Base-by-base conservation (phyloP, 305 asterid species). In the Rubia occidens region DNA sequence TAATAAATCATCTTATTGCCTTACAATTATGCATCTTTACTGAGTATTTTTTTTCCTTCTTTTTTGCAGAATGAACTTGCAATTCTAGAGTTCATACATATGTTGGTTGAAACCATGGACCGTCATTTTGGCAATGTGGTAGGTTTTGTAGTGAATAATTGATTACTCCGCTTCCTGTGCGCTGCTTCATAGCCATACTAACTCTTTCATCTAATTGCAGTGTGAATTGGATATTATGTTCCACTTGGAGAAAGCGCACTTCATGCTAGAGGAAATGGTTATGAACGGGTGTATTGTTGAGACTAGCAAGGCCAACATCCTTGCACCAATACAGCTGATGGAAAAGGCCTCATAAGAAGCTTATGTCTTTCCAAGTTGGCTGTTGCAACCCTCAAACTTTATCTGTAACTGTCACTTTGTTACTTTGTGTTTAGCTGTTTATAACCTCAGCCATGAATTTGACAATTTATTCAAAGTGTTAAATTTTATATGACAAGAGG, bases 251-350 rank as follows among this genome's bases (percentile, higher is more conserved):
- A 93, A 93, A 80, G 96, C 98, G 20, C 98, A 93, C 79, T 90
- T 93, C 84, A 93, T 93, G 98, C 86, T 93, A 76, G 99, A 91
- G 85, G 99, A 94, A 78, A 94, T 91, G 99, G 97, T 94, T 24
- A 94, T 90, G 99, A 94, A 90, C 56, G 99, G 99, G 61, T 90
- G 99, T 73, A 76, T 90, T 24, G 84, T 94, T 14, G 99, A 94
- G 85, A 94, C 97, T 9, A 94, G 99, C 91, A 90, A 94, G 83
- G 60, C 95, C 72, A 94, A 87, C 79, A 94, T 94, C 75, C 83
- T 90, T 78, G 68, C 91, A 51, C 96, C 96, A 0, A 87, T 91
- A 72, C 97, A 91, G 81, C 87, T 94, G 62, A 78, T 91, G 95
- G 99, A 94, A 67, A 94, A 91, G 81, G 89, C 96, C 73, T 82